A percentile compares a stretch with the other conserved stretches of the same genome.
These are phyloP conservation scores for Rhynchospora pubera DNA, from an alignment of 176 grass and related monocot species.

Conservation along the genomic window DNA sequence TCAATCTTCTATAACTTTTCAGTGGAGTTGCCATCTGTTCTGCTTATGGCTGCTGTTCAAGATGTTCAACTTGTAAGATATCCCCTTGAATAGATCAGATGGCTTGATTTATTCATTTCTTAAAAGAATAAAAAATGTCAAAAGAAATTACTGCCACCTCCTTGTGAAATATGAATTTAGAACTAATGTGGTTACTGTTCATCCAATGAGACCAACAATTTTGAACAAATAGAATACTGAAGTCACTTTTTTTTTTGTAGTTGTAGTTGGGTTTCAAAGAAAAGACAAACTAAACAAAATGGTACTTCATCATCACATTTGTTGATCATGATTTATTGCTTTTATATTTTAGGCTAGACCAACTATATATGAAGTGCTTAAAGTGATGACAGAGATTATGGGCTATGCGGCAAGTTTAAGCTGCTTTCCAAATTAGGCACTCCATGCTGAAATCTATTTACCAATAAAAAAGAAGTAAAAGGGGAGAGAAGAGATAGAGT, in stretches of 20 bases:
- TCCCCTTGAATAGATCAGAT: neutral
- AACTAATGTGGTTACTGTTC: neutral
- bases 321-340: neutral
- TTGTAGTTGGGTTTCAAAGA: neutral
- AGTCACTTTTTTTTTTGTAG: slow-evolving; percentile 13
- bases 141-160: neutral
- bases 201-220: neutral
- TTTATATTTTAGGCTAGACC: slow-evolving; percentile 51
- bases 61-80: slow-evolving; percentile 88
- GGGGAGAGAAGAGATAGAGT: no score
- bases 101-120: neutral
- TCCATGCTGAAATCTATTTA: no score
- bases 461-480: no score
- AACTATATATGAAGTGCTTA: slow-evolving; percentile 89
- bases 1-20: slow-evolving; percentile 15
- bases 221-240: neutral
- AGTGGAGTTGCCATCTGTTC: slow-evolving; percentile 94
- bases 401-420: slow-evolving; percentile 57
- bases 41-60: slow-evolving; percentile 93
- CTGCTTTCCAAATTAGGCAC: neutral
- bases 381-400: slow-evolving; percentile 76
- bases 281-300: neutral
- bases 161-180: neutral
- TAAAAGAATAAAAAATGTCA: neutral
- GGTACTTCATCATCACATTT: neutral